Conservation (phyloP, 192 early-diverging fungal species). For the Linnemannia schmuckeri region DNA sequence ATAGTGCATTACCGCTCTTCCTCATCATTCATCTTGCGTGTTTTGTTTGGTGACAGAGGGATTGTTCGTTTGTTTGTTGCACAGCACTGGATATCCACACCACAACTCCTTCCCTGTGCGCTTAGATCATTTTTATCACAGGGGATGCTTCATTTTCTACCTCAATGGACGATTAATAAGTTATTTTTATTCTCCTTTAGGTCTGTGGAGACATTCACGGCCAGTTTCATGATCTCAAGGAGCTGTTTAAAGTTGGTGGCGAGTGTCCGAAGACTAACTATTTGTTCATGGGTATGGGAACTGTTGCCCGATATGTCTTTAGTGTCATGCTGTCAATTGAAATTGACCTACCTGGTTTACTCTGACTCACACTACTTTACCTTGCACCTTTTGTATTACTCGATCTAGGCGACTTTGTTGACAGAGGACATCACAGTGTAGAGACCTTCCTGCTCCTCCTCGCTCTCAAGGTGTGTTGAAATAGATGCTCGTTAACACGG, state of each 20-base stretch:
- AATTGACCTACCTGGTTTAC: not conserved
- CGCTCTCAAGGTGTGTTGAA: slow-evolving; percentile 82
- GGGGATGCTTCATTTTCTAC: not conserved
- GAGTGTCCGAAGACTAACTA: slow-evolving; percentile 98
- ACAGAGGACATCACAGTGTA: slow-evolving; percentile 95
- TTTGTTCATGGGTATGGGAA: slow-evolving; percentile 88
- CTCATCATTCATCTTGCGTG: not conserved
- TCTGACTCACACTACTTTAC: not conserved
- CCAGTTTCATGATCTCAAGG: slow-evolving; percentile 96
- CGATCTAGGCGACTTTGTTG: slow-evolving; percentile 88
- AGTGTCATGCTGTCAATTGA: not conserved
- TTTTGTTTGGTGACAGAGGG: not conserved
- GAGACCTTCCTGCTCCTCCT: slow-evolving; percentile 97
- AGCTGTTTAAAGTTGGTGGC: slow-evolving; percentile 94
- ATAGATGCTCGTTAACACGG: not conserved
- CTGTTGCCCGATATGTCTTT: not conserved
- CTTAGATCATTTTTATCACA: not conserved
- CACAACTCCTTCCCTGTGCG: not conserved
- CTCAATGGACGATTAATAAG: not conserved
- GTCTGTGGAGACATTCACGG: slow-evolving; percentile 98
- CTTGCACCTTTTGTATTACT: not conserved
- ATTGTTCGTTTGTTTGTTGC: not conserved
- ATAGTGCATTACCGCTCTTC: not conserved
- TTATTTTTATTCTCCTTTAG: slow-evolving; percentile 28
- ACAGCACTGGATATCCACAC: not conserved